Evolutionary conservation across 495 filamentous ascomycete species (phyloP).

Genomic region (Penicillium salamii): DNA sequence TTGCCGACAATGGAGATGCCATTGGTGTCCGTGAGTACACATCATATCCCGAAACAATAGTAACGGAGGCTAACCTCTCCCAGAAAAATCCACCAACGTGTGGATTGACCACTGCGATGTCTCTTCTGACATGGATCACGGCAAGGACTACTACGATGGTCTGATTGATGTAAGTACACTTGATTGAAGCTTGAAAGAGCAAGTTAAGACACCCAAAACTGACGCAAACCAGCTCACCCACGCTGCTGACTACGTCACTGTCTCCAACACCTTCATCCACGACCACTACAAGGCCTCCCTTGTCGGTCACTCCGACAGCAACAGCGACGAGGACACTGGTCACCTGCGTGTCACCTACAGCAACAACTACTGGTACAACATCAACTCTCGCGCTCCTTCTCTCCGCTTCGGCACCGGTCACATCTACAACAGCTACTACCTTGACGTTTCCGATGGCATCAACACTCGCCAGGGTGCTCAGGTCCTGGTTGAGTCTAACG

Average conservation of each 20-base stretch:
- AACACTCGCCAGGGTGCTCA: conserved; percentile 66
- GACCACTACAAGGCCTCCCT: conserved; percentile 68
- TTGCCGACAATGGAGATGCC: conserved; percentile 57
- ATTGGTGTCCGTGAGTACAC: conserved; percentile 49
- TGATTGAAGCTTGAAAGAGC: background rate
- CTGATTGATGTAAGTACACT: conserved; percentile 52
- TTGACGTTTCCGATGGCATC: conserved; percentile 53
- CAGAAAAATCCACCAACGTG: conserved; percentile 53
- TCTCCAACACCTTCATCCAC: conserved; percentile 50
- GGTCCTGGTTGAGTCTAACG: conserved; percentile 59
- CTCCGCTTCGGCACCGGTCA: conserved; percentile 63
- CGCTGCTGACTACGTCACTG: conserved; percentile 49
- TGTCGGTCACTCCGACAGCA: conserved; percentile 54
- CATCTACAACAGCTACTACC: conserved; percentile 49
- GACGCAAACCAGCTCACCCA: conserved; percentile 32
- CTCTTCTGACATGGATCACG: conserved; percentile 49
- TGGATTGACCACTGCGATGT: conserved; percentile 72
- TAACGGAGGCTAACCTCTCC: background rate
- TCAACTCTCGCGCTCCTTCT: conserved; percentile 58
- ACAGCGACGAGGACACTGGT: conserved; percentile 45
- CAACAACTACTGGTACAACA: conserved; percentile 62
- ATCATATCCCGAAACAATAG: background rate
- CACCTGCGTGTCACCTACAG: conserved; percentile 58
- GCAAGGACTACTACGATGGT: conserved; percentile 69
- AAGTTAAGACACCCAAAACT: too few relatives aligned